Conservation (phyloP, 2,329 filamentous ascomycete species). For the Trichoderma sp. region DNA sequence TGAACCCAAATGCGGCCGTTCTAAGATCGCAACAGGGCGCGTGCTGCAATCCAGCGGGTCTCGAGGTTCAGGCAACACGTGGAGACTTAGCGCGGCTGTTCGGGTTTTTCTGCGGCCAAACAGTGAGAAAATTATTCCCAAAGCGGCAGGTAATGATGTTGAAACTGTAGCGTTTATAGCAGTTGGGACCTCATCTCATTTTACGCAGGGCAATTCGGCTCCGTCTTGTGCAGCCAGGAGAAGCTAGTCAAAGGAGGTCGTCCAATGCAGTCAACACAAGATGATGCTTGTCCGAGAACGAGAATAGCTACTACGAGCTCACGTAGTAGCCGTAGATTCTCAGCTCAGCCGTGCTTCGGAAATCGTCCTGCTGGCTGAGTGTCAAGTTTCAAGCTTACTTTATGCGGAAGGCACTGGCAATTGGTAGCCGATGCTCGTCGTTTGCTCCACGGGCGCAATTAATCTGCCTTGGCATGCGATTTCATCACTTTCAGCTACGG, state of each 20-base stretch:
- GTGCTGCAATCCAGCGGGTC: not conserved
- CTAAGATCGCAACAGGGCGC: not conserved
- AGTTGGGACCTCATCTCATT: not conserved
- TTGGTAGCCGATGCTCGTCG: not conserved
- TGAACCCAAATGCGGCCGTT: not conserved
- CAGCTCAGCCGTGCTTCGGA: not conserved
- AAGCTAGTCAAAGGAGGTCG: not conserved
- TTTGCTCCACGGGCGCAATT: not conserved
- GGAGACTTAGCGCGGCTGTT: not conserved
- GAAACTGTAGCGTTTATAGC: slow-evolving; percentile 5
- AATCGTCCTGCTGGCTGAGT: not conserved
- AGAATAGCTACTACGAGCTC: not conserved
- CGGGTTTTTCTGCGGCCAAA: slow-evolving; percentile 5
- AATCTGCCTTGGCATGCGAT: not conserved
- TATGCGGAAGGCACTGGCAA: not conserved
- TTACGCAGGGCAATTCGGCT: not conserved
- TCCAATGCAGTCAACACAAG: not conserved
- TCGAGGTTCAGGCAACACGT: not conserved
- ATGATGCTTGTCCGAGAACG: not conserved
- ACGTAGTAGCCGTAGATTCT: not conserved
- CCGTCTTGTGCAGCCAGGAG: not conserved
- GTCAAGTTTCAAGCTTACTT: not conserved
- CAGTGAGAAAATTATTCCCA: not conserved
- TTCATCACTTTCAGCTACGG: not conserved
- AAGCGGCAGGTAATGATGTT: not conserved